Evolutionary conservation across 2,329 filamentous ascomycete species (phyloP), one percentile per base, ranked within the genome.

Genomic region (Sclerotinia borealis): DNA sequence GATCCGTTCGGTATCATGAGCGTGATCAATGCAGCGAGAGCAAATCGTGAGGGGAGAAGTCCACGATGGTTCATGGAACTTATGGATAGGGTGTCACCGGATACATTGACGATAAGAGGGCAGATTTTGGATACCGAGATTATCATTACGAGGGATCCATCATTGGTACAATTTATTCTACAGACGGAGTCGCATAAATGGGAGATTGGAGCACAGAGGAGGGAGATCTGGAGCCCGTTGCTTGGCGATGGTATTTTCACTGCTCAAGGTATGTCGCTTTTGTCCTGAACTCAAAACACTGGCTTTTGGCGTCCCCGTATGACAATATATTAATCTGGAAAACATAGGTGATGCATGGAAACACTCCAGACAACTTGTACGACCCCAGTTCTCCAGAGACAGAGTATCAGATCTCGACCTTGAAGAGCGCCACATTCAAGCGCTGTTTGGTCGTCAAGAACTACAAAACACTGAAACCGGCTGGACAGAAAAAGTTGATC

Each of bases 401-500:
- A 78, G 80, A 65, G 76, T 81, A 60, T 75, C 75, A 64, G 75
- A 81, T 65, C 73, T 81, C 17, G 74, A 75, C 2, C 69, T 80
- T 2, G 75, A 78, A 45, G 79, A 80, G 63, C 71, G 75, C 47
- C 77, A 78, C 62, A 73, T 80, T 19, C 72, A 77, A 61, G 65
- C 60, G 15, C n/a, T 69, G 5, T 59, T 68, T 10, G 48, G 25
- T 27, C 48, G 54, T 1, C 52, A 58, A 15, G 60, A 54, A 13
- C 51, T 68, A 8, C 47, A 61, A 48, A 19, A 31, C 1, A 59
- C 59, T 0, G 15, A 73, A 72, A 43, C 63, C 31, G 63, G 63
- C 1, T 69, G 68, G 67, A 70, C 68, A 4, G 41, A 37, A 10
- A 80, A 89, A 3, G 78, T 89, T 9, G 83, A 90, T 67, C 76